Conservation (phyloP, 768 basidiomycete species). For the Psilocybe tampanensis region DNA sequence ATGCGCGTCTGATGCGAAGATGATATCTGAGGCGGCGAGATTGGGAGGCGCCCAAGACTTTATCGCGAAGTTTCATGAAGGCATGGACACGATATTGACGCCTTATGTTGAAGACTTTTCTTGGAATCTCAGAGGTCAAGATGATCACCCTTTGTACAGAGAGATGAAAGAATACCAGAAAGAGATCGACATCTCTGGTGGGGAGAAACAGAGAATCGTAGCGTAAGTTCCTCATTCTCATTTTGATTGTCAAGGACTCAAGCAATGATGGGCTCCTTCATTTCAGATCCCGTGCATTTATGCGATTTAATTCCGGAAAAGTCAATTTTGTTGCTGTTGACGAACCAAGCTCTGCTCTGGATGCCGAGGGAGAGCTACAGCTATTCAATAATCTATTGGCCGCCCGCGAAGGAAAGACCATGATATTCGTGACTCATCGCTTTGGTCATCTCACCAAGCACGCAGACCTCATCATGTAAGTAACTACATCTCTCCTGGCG, state of each 20-base stretch:
- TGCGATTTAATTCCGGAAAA: conserved; percentile 40
- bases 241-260: no score
- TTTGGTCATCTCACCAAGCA: conserved; percentile 52
- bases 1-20: conserved; percentile 12
- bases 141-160: conserved; percentile 26
- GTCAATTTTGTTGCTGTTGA: conserved; percentile 55
- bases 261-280: no score
- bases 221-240: conserved; percentile 36
- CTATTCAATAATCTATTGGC: conserved; percentile 44
- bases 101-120: conserved; percentile 25
- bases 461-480: conserved; percentile 58
- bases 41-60: conserved; percentile 43
- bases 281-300: conserved; percentile 46
- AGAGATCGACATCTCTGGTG: conserved; percentile 39
- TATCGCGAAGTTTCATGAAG: conserved; percentile 36
- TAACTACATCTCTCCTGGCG: background rate
- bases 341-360: conserved; percentile 60
- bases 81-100: conserved; percentile 40
- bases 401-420: conserved; percentile 48
- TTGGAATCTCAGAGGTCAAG: conserved; percentile 34
- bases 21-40: conserved; percentile 35
- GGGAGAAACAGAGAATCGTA: conserved; percentile 51
- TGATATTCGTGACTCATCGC: conserved; percentile 59
- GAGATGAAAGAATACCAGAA: conserved; percentile 27
- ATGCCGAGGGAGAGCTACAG: conserved; percentile 53